A percentile compares a stretch with the other conserved stretches of the same genome.
Evolutionary conservation across 2,329 filamentous ascomycete genomes (phyloP).

Genomic region (Claviceps cyperi): DNA sequence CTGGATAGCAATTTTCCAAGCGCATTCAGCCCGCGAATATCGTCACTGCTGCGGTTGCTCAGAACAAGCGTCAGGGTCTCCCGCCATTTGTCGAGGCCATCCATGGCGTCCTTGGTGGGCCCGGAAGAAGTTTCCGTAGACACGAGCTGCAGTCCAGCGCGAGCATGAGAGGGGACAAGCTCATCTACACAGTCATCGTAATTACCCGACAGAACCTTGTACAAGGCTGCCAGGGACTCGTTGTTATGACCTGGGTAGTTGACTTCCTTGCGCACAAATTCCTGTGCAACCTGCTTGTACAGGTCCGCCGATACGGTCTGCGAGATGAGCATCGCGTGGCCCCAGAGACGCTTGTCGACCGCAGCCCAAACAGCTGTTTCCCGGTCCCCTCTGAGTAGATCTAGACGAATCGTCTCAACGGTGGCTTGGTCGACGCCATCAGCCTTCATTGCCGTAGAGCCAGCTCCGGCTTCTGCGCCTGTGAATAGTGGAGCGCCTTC

Average conservation of each 20-base stretch:
- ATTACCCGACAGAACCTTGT: conserved; percentile 88
- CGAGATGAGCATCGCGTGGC: conserved; percentile 85
- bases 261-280: conserved; percentile 91
- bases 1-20: conserved; percentile 69
- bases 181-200: conserved; percentile 91
- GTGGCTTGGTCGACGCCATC: conserved; percentile 57
- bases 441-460: conserved; percentile 28
- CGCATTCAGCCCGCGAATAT: conserved; percentile 61
- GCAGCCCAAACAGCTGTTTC: conserved; percentile 90
- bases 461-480: conserved; percentile 12
- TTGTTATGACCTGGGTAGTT: conserved; percentile 67
- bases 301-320: conserved; percentile 62
- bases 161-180: conserved; percentile 80
- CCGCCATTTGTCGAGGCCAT: conserved; percentile 84
- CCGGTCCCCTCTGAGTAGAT: conserved; percentile 65
- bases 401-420: conserved; percentile 56
- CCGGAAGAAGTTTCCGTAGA: conserved; percentile 52
- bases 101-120: conserved; percentile 56
- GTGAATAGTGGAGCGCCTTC: conserved; percentile 11
- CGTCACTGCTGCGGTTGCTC: conserved; percentile 73
- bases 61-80: conserved; percentile 78
- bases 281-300: conserved; percentile 87
- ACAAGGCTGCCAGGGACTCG: conserved; percentile 78
- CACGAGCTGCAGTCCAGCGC: conserved; percentile 83
- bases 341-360: conserved; percentile 88